These are phyloP conservation scores for Combretum micranthum DNA, from an alignment of 345 rosid species.

Conservation along the genomic window DNA sequence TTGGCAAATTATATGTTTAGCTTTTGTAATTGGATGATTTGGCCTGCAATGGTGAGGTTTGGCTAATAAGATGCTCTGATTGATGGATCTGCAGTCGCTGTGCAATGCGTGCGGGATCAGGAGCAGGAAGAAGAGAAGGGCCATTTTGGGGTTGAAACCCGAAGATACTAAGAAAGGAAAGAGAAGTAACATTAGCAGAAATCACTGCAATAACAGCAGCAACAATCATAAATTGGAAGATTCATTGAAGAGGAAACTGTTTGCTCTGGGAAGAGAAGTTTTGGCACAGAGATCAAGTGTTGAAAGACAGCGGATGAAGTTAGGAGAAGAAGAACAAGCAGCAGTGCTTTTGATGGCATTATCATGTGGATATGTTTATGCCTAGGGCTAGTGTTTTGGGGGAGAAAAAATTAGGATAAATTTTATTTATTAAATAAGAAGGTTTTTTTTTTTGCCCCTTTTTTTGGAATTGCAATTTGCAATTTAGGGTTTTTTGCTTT, in stretches of 20 bases:
- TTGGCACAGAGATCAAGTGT: constrained; percentile 48
- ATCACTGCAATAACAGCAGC: neutral
- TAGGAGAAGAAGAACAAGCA: constrained; percentile 91
- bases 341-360: constrained; percentile 88
- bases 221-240: constrained; percentile 29
- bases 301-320: constrained; percentile 49
- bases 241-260: constrained; percentile 53
- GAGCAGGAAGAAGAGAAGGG: constrained; percentile 82
- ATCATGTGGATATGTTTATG: constrained; percentile 70
- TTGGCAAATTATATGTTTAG: too few relatives aligned
- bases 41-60: neutral
- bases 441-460: too few relatives aligned
- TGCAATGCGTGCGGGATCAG: constrained; percentile 98
- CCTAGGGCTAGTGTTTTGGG: constrained; percentile 6
- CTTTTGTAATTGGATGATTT: too few relatives aligned
- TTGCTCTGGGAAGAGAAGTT: constrained; percentile 59
- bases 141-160: constrained; percentile 29
- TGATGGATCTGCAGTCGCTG: constrained; percentile 45
- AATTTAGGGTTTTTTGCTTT: too few relatives aligned
- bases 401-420: neutral
- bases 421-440: too few relatives aligned
- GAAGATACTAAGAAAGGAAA: constrained; percentile 40
- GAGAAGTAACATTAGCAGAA: constrained; percentile 17
- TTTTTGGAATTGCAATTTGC: too few relatives aligned
- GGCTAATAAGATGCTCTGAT: neutral